These are phyloP conservation scores for Bocquillonia castaneifolia DNA, from an alignment of 441 rosid genomes.

Conservation along the genomic window DNA sequence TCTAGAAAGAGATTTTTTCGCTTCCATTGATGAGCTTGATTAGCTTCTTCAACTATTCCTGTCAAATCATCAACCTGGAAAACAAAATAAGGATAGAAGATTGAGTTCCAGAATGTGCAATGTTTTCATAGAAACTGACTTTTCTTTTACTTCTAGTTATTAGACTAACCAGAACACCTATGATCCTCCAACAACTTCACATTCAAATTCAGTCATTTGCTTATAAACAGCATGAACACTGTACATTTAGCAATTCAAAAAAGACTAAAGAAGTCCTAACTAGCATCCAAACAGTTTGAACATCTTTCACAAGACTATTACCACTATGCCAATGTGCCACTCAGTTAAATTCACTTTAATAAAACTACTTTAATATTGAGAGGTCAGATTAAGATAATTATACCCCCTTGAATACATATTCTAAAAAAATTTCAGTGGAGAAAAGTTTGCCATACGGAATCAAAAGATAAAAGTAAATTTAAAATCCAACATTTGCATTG, in stretches of 20 bases:
- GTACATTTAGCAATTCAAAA: neutral
- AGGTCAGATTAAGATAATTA: neutral
- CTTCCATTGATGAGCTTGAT: conserved; percentile 50
- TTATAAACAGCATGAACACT: neutral
- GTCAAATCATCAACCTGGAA: conserved; percentile 46
- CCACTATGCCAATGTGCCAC: neutral
- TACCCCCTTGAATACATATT: neutral
- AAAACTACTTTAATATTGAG: neutral
- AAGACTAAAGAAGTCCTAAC: neutral
- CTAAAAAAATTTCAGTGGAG: neutral
- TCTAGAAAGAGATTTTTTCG: conserved; percentile 64
- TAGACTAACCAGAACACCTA: neutral
- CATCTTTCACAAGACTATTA: neutral
- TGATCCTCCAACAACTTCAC: too few relatives aligned
- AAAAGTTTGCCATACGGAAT: neutral
- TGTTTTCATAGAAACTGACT: conserved; percentile 3
- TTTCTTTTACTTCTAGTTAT: neutral
- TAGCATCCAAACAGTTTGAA: neutral
- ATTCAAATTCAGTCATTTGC: neutral
- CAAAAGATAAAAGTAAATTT: neutral
- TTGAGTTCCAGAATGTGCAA: conserved; percentile 5
- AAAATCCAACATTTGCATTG: neutral
- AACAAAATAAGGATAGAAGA: conserved; percentile 3
- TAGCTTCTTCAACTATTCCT: conserved; percentile 48
- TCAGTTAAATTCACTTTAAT: neutral